Evolutionary conservation across 2,329 filamentous ascomycete species (phyloP).

Genomic region (Hymenoscyphus scutula): DNA sequence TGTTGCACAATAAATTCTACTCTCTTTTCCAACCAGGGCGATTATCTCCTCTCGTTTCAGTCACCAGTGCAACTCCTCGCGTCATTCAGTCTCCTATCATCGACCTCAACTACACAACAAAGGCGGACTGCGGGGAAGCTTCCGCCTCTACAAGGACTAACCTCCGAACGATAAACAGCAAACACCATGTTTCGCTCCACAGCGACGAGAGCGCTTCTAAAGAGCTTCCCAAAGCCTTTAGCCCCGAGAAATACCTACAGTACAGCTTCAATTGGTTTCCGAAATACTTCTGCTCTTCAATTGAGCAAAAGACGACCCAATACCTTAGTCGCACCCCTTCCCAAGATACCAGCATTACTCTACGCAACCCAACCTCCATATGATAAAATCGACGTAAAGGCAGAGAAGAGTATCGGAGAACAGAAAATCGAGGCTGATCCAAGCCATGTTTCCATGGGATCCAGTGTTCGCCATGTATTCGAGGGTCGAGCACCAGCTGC

Average conservation of each 20-base stretch:
- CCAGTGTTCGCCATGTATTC: conserved; percentile 51
- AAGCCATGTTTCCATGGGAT: conserved; percentile 58
- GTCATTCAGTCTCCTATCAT: conserved; percentile 4
- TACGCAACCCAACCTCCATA: conserved; percentile 39
- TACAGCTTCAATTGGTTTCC: conserved; percentile 29
- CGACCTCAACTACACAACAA: background rate
- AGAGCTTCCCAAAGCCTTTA: conserved; percentile 30
- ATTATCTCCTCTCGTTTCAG: background rate
- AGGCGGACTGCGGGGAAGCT: conserved; percentile 28
- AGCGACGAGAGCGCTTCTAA: conserved; percentile 32
- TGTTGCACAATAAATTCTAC: background rate
- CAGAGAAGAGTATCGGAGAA: conserved; percentile 53
- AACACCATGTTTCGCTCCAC: conserved; percentile 35
- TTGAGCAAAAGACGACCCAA: conserved; percentile 30
- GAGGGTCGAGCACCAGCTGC: conserved; percentile 36
- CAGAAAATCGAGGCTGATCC: conserved; percentile 59
- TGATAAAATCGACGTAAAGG: conserved; percentile 51
- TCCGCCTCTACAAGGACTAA: conserved; percentile 19
- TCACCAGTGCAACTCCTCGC: background rate
- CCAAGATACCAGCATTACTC: conserved; percentile 43
- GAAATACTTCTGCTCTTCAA: conserved; percentile 22
- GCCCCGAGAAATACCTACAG: conserved; percentile 27
- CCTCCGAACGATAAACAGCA: background rate
- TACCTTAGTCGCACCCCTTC: conserved; percentile 16
- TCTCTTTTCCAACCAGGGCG: background rate